Percentiles rank a stretch among this genome's conserved stretches.
Conservation (phyloP, 768 basidiomycete genomes). For the Boletus barrowsii region DNA sequence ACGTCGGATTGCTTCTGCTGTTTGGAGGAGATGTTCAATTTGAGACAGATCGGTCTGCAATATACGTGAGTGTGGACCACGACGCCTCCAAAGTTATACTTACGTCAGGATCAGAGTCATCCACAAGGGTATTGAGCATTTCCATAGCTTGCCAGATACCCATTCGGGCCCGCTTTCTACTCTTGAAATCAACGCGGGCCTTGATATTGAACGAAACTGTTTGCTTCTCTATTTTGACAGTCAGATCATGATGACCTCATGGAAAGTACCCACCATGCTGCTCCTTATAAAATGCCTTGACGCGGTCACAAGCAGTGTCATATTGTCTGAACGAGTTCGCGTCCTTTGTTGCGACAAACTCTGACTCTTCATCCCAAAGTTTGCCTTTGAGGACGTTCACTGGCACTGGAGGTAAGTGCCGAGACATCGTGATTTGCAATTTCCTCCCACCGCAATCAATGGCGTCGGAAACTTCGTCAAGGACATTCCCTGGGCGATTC, state of each 20-base stretch:
- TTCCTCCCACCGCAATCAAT: conserved; percentile 43
- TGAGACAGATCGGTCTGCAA: conserved; percentile 71
- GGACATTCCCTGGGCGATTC: conserved; percentile 26
- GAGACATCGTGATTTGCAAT: not conserved
- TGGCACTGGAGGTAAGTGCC: conserved; percentile 21
- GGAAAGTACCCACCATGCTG: conserved; percentile 57
- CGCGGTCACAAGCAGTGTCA: conserved; percentile 71
- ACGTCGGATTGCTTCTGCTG: conserved; percentile 82
- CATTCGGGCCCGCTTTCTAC: conserved; percentile 68
- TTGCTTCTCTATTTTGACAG: conserved; percentile 64
- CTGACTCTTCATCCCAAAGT: conserved; percentile 54
- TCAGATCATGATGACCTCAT: not conserved
- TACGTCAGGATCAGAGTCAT: conserved; percentile 90
- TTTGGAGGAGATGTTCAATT: conserved; percentile 89
- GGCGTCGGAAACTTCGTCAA: conserved; percentile 48
- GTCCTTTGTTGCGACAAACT: conserved; percentile 59
- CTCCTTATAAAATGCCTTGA: conserved; percentile 74
- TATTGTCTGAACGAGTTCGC: conserved; percentile 71
- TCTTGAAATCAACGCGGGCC: conserved; percentile 72
- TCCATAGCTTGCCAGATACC: conserved; percentile 86
- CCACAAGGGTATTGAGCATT: conserved; percentile 80
- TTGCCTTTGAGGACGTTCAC: conserved; percentile 70
- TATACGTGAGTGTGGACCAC: conserved; percentile 8
- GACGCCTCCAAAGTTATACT: not conserved
- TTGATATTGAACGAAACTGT: conserved; percentile 82